phyloP scores from a whole-genome alignment of 2,329 filamentous ascomycete species.

The Fusarium compactum region DNA sequence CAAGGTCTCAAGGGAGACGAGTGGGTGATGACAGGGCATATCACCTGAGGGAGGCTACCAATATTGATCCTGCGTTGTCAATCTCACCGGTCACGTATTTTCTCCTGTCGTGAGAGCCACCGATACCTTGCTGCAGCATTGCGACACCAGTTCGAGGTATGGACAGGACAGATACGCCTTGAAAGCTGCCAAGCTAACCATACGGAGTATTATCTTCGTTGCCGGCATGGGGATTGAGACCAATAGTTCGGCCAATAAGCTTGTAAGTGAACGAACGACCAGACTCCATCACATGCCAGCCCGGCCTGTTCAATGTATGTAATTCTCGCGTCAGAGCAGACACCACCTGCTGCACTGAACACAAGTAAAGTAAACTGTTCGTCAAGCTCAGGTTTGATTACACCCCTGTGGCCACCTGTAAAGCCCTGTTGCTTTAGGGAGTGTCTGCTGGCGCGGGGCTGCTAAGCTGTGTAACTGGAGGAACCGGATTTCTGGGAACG shows the following conservation, averaged over 20 bases:
- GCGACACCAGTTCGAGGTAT: background rate
- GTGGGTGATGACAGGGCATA: conserved; percentile 27
- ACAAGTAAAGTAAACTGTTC: conserved; percentile 10
- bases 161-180: background rate
- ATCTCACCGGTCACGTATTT: conserved; percentile 11
- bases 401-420: conserved; percentile 25
- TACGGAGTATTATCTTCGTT: conserved; percentile 21
- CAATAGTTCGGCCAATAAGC: conserved; percentile 22
- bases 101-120: conserved; percentile 8
- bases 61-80: conserved; percentile 31
- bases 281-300: conserved; percentile 4
- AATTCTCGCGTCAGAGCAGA: background rate
- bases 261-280: conserved; percentile 34
- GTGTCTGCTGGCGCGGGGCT: conserved; percentile 6
- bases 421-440: conserved; percentile 15
- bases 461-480: conserved; percentile 32
- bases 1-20: conserved; percentile 22
- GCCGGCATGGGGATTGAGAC: conserved; percentile 26
- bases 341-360: background rate
- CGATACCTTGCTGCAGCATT: conserved; percentile 8
- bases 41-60: conserved; percentile 15
- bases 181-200: conserved; percentile 22
- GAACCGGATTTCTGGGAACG: conserved; percentile 15
- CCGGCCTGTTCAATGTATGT: conserved; percentile 1
- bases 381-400: conserved; percentile 5